Conservation (phyloP, 2,329 filamentous ascomycete species). For the Aspergillus ustus region DNA sequence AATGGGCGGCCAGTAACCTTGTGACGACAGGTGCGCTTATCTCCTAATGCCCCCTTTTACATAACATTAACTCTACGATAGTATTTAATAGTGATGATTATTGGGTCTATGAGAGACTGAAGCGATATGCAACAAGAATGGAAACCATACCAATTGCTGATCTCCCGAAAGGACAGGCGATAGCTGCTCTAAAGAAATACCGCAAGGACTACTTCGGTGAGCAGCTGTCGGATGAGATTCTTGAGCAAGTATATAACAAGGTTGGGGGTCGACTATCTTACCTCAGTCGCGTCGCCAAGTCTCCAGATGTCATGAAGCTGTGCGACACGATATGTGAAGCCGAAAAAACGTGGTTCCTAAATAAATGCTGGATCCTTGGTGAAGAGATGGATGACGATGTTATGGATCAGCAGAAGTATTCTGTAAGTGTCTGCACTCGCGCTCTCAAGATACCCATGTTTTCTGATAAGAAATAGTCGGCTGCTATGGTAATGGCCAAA, state of each 20-base stretch:
- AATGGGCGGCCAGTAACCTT: conserved; percentile 91
- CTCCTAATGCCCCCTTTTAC: not conserved
- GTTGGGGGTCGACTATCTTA: conserved; percentile 90
- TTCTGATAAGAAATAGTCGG: conserved; percentile 60
- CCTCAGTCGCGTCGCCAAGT: conserved; percentile 87
- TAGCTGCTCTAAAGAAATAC: conserved; percentile 77
- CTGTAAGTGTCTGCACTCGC: conserved; percentile 59
- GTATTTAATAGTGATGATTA: conserved; percentile 98
- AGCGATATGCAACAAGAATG: conserved; percentile 91
- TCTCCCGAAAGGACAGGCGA: conserved; percentile 76
- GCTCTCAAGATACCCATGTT: not conserved
- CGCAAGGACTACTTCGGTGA: conserved; percentile 78
- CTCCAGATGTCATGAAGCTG: conserved; percentile 74
- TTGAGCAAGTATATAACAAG: conserved; percentile 80
- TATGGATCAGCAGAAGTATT: conserved; percentile 97
- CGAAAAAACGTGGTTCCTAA: conserved; percentile 79
- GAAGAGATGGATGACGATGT: conserved; percentile 91
- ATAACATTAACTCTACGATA: conserved; percentile 41
- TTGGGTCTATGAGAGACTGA: conserved; percentile 95
- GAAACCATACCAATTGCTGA: conserved; percentile 88
- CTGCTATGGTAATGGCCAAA: conserved; percentile 89
- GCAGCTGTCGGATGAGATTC: conserved; percentile 52
- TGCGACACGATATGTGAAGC: conserved; percentile 73
- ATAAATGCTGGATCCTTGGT: conserved; percentile 78
- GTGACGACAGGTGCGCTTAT: conserved; percentile 66